Conservation (phyloP, 2,329 filamentous ascomycete species). For the Didymella glomerata region DNA sequence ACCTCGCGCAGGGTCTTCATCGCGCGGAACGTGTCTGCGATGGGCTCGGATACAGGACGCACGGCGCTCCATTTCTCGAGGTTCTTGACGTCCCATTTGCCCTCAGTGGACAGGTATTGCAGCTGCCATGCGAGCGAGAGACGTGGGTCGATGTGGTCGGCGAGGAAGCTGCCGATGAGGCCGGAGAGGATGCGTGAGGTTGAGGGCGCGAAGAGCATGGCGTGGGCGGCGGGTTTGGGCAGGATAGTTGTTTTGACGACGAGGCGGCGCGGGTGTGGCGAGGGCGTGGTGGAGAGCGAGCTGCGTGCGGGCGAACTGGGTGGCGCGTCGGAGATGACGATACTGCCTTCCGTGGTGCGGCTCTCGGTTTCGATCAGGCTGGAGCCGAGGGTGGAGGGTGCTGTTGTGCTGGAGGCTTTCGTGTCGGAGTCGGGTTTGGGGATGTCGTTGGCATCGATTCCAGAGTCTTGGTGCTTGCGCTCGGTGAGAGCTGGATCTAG, state of each 20-base stretch:
- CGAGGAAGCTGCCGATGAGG: slow-evolving; percentile 82
- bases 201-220: slow-evolving; percentile 80
- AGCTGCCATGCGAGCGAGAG: slow-evolving; percentile 90
- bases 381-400: slow-evolving; percentile 28
- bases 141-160: slow-evolving; percentile 75
- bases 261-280: slow-evolving; percentile 41
- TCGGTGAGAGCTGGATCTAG: slow-evolving; percentile 31
- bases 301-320: slow-evolving; percentile 14
- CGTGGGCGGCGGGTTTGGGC: slow-evolving; percentile 80
- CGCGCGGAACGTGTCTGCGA: slow-evolving; percentile 81
- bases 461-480: slow-evolving; percentile 47
- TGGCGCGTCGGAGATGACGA: slow-evolving; percentile 25
- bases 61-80: slow-evolving; percentile 89
- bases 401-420: slow-evolving; percentile 25
- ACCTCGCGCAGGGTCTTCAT: slow-evolving; percentile 94
- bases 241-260: slow-evolving; percentile 75
- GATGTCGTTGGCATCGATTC: slow-evolving; percentile 43
- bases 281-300: slow-evolving; percentile 23
- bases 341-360: slow-evolving; percentile 47
- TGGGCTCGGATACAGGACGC: slow-evolving; percentile 76
- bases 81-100: slow-evolving; percentile 99
- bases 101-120: slow-evolving; percentile 84
- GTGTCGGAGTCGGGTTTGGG: slow-evolving; percentile 33
- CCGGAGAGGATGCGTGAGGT: slow-evolving; percentile 80
- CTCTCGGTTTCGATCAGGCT: slow-evolving; percentile 30